Conservation (phyloP, 805 yeast genomes). For the Wickerhamiella occidentalis region DNA sequence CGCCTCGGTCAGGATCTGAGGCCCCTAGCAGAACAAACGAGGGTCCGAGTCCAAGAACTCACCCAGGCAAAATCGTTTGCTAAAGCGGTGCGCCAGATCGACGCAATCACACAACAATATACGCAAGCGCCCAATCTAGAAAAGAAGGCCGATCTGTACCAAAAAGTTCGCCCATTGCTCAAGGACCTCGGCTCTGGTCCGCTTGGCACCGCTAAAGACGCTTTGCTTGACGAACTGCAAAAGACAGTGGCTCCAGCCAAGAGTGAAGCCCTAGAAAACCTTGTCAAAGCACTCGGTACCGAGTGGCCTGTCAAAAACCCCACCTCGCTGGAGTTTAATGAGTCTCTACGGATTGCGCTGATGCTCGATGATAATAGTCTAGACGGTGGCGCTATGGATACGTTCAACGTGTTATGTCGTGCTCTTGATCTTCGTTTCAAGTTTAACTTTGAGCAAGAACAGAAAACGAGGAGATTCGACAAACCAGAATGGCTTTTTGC, state of each 20-base stretch:
- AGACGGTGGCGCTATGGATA: conserved; percentile 22
- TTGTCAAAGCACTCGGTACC: neutral
- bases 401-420: conserved; percentile 35
- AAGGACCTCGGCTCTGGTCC: neutral
- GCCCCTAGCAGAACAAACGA: neutral
- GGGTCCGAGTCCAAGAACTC: neutral
- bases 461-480: conserved; percentile 50
- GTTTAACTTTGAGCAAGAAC: conserved; percentile 46
- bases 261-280: neutral
- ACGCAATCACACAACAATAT: neutral
- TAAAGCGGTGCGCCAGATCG: neutral
- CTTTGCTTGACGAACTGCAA: neutral
- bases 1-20: neutral
- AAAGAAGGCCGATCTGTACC: neutral
- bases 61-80: conserved; percentile 1
- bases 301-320: conserved; percentile 19
- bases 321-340: conserved; percentile 5
- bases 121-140: neutral
- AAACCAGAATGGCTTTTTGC: conserved; percentile 63
- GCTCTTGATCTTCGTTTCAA: conserved; percentile 41
- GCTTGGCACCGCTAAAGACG: neutral
- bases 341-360: neutral
- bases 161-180: neutral
- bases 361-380: neutral
- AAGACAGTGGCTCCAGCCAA: neutral